Base-by-base conservation (phyloP, 169 alveolate genomes). In the Perkinsus olseni region DNA sequence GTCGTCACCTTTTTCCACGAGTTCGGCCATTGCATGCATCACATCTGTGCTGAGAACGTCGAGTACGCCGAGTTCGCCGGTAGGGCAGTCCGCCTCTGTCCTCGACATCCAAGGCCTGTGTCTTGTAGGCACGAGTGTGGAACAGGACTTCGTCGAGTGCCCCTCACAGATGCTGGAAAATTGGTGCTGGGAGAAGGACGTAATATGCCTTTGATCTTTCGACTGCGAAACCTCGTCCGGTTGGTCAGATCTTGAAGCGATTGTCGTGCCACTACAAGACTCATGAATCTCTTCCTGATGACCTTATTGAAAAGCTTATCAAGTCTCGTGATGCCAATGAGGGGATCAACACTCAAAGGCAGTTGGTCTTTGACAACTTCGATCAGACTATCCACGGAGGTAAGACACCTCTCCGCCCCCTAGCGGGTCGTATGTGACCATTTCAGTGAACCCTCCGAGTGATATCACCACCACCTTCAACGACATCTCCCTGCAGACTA, bases 1-100 rank as follows among this genome's bases (percentile, higher is more conserved):
- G 82, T 93, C 34, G 94, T 91, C 74, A 93, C 94, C 1, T 93
- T 93, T 34, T 93, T 93, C 92, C 94, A 93, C 40, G 94, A 93
- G 51, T 93, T 93, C 92, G 94, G 94, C n/a, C 94, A 93, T 34
- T 74, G 82, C 93, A 93, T 93, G 94, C 94, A 93, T 39, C 91
- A 90, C n/a, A 39, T 93, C 92, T 93, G 94, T 48, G 91, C 94
- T 37, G 94, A 93, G 91, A 74, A 74, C 82, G 38, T n/a, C 28
- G 91, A 74, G 37, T 45, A 36, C 34, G 94, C 92, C 74, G 82
- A 74, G 92, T 21, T 74, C 92, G 91, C 92, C 74, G 36, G 94
- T 90, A 40, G 62, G 91, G 38, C n/a, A n/a, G n/a, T n/a, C n/a
- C n/a, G n/a, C 74, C 50, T 31, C 93, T 39, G 82, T 24, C 37